Conservation (phyloP, 2,329 filamentous ascomycete species). For the Botryotinia convoluta region DNA sequence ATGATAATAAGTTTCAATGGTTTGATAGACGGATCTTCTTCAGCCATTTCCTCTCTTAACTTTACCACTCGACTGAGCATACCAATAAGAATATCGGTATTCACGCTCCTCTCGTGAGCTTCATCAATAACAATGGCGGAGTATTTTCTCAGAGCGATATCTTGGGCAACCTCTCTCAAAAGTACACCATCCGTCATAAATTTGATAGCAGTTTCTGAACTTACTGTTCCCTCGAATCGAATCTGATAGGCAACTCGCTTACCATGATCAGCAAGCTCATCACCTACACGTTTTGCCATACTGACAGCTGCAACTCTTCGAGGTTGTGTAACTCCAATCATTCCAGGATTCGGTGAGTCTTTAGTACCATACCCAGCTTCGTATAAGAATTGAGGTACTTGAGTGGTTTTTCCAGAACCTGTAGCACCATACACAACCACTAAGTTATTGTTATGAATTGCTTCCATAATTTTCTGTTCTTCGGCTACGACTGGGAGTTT, state of each 20-base stretch:
- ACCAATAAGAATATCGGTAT: constrained; percentile 96
- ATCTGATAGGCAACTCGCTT: constrained; percentile 87
- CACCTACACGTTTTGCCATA: constrained; percentile 88
- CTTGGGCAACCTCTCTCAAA: constrained; percentile 83
- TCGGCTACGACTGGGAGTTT: constrained; percentile 88
- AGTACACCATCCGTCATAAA: constrained; percentile 99
- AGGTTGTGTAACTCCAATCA: constrained; percentile 95
- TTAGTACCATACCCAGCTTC: constrained; percentile 87
- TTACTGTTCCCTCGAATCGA: constrained; percentile 83
- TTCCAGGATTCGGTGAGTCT: constrained; percentile 75
- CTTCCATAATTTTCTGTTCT: constrained; percentile 97
- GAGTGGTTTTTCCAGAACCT: constrained; percentile 95
- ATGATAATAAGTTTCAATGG: constrained; percentile 95
- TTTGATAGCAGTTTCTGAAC: constrained; percentile 82
- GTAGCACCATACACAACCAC: constrained; percentile 93
- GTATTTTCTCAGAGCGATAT: constrained; percentile 85
- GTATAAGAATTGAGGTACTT: constrained; percentile 93
- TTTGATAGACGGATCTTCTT: constrained; percentile 67
- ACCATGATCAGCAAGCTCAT: constrained; percentile 78
- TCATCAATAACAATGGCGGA: constrained; percentile 94
- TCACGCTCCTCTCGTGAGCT: constrained; percentile 94
- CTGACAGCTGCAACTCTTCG: constrained; percentile 92
- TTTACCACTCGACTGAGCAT: constrained; percentile 93
- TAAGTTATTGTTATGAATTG: constrained; percentile 85
- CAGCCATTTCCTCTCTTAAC: constrained; percentile 70